Conservation (phyloP, 768 basidiomycete species). For the Rossbeevera mucosa region DNA sequence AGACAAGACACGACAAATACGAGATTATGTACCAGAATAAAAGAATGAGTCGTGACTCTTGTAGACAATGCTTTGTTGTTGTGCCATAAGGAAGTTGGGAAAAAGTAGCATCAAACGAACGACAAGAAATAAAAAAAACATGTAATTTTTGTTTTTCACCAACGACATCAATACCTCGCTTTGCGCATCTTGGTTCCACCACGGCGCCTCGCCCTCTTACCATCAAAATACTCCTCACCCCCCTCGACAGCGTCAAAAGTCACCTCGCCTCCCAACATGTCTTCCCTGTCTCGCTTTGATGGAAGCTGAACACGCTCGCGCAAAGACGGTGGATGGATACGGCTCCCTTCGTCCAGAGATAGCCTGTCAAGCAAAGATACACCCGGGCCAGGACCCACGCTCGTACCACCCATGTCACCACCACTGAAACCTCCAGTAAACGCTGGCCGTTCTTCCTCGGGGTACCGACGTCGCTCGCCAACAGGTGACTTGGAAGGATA, state of each 20-base stretch:
- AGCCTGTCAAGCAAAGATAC: constrained; percentile 38
- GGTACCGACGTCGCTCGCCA: constrained; percentile 13
- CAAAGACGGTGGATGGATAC: constrained; percentile 23
- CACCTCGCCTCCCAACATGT: constrained; percentile 18
- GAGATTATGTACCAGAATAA: constrained; percentile 16
- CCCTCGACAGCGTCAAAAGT: constrained; percentile 8
- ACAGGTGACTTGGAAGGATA: constrained; percentile 8
- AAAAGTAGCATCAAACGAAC: not conserved
- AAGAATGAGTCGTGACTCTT: constrained; percentile 2
- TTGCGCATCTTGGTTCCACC: constrained; percentile 21
- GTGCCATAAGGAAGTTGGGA: not conserved
- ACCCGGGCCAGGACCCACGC: constrained; percentile 12
- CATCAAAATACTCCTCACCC: constrained; percentile 21
- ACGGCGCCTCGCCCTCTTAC: constrained; percentile 21
- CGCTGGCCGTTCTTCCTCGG: constrained; percentile 8
- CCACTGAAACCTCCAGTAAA: not conserved
- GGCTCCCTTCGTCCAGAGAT: constrained; percentile 19
- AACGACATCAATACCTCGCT: constrained; percentile 10
- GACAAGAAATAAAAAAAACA: not conserved
- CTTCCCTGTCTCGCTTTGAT: constrained; percentile 30
- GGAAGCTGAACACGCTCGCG: constrained; percentile 37
- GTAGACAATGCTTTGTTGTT: not conserved
- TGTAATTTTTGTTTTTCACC: not conserved
- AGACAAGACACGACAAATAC: constrained; percentile 12
- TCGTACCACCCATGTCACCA: not conserved